Evolutionary conservation across 768 basidiomycete species (phyloP).

Genomic region (Boletus subparvulus): DNA sequence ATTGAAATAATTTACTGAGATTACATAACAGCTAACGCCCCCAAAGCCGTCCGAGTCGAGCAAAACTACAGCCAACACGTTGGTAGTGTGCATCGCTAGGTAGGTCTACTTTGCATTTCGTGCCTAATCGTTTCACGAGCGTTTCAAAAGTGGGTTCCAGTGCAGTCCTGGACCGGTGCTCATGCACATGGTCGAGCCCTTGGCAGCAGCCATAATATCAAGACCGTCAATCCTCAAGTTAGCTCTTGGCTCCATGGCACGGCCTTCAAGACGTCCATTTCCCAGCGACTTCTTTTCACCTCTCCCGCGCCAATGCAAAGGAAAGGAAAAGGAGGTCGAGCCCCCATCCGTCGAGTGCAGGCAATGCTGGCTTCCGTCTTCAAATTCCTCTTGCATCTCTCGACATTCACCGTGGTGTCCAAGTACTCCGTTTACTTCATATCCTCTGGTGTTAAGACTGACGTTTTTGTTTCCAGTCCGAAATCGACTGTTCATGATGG

Average conservation of each 20-base stretch:
- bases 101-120: constrained; percentile 1
- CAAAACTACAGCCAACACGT: constrained; percentile 4
- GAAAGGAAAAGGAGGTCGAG: constrained; percentile 48
- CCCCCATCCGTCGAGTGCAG: constrained; percentile 28
- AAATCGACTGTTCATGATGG: constrained; percentile 38
- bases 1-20: background rate
- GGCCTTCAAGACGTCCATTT: constrained; percentile 33
- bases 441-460: background rate
- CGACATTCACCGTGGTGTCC: constrained; percentile 51
- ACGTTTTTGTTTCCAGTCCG: constrained; percentile 24
- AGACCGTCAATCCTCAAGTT: constrained; percentile 31
- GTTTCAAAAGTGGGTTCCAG: background rate
- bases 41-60: background rate
- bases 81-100: constrained; percentile 7
- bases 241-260: constrained; percentile 30
- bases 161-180: constrained; percentile 27
- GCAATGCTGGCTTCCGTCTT: constrained; percentile 20
- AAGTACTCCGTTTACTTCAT: constrained; percentile 32
- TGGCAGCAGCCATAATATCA: constrained; percentile 52
- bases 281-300: constrained; percentile 57
- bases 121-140: background rate
- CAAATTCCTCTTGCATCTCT: constrained; percentile 46
- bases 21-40: constrained; percentile 19
- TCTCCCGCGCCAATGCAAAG: constrained; percentile 48
- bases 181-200: constrained; percentile 66